Conservation (phyloP, 352 stramenopile genomes). For the Phytophthora hibernalis region DNA sequence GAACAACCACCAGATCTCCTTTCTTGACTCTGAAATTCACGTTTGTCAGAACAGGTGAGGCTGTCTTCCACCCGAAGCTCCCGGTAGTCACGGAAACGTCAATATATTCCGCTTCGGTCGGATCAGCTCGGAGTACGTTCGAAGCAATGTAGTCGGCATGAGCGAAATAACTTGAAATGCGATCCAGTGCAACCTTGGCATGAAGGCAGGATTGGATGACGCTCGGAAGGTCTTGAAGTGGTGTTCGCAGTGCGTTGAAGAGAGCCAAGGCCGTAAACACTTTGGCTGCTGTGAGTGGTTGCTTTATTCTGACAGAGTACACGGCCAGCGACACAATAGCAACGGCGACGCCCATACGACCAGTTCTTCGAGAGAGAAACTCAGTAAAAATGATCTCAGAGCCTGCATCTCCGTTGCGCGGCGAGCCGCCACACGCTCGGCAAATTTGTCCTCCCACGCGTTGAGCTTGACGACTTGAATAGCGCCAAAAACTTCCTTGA, state of each 20-base stretch:
- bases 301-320: conserved; percentile 43
- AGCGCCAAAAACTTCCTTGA: conserved; percentile 90
- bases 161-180: conserved; percentile 35
- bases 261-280: conserved; percentile 57
- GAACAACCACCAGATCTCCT: conserved; percentile 45
- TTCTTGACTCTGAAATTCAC: conserved; percentile 34
- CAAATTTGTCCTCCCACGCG: conserved; percentile 91
- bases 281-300: conserved; percentile 43
- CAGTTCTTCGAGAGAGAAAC: conserved; percentile 69
- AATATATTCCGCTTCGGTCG: conserved; percentile 19
- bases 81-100: conserved; percentile 29
- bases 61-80: conserved; percentile 34
- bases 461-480: conserved; percentile 98
- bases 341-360: conserved; percentile 53
- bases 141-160: conserved; percentile 16
- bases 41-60: conserved; percentile 20
- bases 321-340: conserved; percentile 50
- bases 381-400: conserved; percentile 61
- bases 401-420: conserved; percentile 87
- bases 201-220: conserved; percentile 39
- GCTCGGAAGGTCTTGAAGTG: conserved; percentile 32
- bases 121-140: conserved; percentile 10
- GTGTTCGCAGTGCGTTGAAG: conserved; percentile 46
- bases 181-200: conserved; percentile 29
- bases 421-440: conserved; percentile 18